Conservation (phyloP, 73 alveolate species). For the Blepharisma stoltei region DNA sequence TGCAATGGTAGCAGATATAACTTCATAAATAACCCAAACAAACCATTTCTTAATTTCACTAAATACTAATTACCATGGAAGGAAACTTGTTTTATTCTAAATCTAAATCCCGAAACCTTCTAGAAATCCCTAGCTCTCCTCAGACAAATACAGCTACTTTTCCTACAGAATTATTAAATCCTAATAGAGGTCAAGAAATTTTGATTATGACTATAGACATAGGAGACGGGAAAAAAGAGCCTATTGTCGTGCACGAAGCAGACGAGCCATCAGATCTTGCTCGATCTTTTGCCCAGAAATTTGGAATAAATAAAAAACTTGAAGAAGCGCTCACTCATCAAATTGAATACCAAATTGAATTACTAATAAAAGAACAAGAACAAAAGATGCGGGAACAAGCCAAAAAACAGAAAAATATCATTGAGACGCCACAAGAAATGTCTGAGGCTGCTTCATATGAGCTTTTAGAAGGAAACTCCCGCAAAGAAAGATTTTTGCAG, state of each 20-base stretch:
- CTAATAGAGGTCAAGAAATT: constrained; percentile 20
- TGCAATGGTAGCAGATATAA: constrained; percentile 10
- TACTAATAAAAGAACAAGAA: not conserved
- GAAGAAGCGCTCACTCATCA: not conserved
- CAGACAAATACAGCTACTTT: too few species aligned
- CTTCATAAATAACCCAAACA: not conserved
- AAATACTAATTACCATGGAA: too few species aligned
- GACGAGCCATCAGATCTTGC: constrained; percentile 21
- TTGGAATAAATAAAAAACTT: not conserved
- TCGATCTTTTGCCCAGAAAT: not conserved
- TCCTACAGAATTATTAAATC: too few species aligned
- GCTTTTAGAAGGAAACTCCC: too few species aligned
- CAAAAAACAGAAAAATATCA: too few species aligned
- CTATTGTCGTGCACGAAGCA: not conserved
- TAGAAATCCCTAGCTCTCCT: too few species aligned
- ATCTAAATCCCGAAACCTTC: too few species aligned
- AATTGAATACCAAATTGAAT: not conserved
- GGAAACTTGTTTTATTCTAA: too few species aligned
- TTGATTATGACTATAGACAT: constrained; percentile 17
- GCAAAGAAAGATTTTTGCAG: too few species aligned
- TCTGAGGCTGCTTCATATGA: too few species aligned
- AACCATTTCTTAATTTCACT: not conserved
- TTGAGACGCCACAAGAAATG: too few species aligned
- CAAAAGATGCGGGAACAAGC: too few species aligned
- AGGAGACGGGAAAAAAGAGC: not conserved